A percentile compares a stretch with the other conserved stretches of the same genome.
Conservation (phyloP, 2,329 filamentous ascomycete genomes). For the Fusarium sp. region DNA sequence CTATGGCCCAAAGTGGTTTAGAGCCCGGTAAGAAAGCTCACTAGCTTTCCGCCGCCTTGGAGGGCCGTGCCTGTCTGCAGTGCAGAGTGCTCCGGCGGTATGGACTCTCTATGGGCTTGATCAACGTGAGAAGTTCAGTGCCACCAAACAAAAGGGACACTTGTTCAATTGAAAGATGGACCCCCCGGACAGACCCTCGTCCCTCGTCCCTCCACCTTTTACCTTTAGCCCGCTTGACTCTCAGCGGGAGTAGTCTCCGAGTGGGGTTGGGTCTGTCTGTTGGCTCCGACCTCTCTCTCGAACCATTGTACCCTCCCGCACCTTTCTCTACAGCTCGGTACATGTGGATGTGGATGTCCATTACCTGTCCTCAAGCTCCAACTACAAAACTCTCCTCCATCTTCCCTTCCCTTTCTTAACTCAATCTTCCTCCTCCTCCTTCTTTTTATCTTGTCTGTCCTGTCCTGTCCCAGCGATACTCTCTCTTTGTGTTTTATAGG, state of each 20-base stretch:
- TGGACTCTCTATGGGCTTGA: constrained; percentile 17
- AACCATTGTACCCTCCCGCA: constrained; percentile 13
- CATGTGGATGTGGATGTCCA: constrained; percentile 15
- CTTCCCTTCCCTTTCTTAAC: constrained; percentile 33
- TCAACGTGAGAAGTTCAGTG: constrained; percentile 23
- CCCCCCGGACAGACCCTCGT: constrained; percentile 6
- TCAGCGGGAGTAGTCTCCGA: constrained; percentile 37
- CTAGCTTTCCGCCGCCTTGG: constrained; percentile 25
- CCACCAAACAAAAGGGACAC: constrained; percentile 53
- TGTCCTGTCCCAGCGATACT: constrained; percentile 34
- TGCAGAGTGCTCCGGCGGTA: constrained; percentile 29
- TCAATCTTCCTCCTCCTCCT: constrained; percentile 28
- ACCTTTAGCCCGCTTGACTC: constrained; percentile 13
- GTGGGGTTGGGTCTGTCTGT: constrained; percentile 8
- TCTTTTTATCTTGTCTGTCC: constrained; percentile 25
- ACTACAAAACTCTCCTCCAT: constrained; percentile 52
- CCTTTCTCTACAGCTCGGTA: background rate
- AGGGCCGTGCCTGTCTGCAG: constrained; percentile 30
- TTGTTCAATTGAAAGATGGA: constrained; percentile 54
- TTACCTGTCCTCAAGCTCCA: constrained; percentile 41
- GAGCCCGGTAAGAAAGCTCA: constrained; percentile 14
- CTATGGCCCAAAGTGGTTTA: constrained; percentile 11
- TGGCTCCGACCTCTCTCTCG: constrained; percentile 13
- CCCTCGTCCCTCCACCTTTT: constrained; percentile 20
- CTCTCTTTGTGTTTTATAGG: constrained; percentile 39